Evolutionary conservation across 1,284 basidiomycete species (phyloP).

Genomic region (Flammula alnicola): DNA sequence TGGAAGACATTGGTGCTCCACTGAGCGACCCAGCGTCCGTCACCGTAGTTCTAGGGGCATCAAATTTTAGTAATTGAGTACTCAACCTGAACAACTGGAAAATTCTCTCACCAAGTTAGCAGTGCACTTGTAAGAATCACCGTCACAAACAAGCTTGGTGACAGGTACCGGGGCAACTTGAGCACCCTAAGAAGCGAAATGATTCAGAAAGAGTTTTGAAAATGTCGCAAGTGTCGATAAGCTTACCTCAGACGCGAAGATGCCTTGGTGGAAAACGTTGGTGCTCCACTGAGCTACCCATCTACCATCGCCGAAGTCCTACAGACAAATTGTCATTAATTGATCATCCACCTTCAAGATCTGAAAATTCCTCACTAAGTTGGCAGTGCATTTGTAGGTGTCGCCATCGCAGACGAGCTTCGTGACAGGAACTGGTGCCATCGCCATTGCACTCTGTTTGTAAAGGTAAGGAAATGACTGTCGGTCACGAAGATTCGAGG

Average conservation of each 20-base stretch:
- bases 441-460: too few species aligned
- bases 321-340: background rate
- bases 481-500: background rate
- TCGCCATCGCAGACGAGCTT: slow-evolving; percentile 11
- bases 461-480: too few species aligned
- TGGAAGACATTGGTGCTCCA: slow-evolving; percentile 2
- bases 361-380: slow-evolving; percentile 6
- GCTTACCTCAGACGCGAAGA: background rate
- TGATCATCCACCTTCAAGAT: too few species aligned
- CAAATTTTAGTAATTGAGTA: background rate
- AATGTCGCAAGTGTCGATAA: background rate
- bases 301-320: slow-evolving; percentile 1
- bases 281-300: slow-evolving; percentile 1
- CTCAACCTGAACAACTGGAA: too few species aligned
- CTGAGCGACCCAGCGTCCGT: slow-evolving; percentile 7
- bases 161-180: slow-evolving; percentile 9
- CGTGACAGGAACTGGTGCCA: slow-evolving; percentile 10
- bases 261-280: background rate
- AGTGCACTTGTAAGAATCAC: slow-evolving; percentile 14
- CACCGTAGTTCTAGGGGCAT: background rate
- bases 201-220: slow-evolving; percentile 2
- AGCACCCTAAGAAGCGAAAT: background rate
- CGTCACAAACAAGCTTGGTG: slow-evolving; percentile 8
- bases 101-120: slow-evolving; percentile 5
- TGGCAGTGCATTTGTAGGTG: slow-evolving; percentile 14